Base-by-base conservation (phyloP, 163 green algal genomes). In the Volvox carteri region DNA sequence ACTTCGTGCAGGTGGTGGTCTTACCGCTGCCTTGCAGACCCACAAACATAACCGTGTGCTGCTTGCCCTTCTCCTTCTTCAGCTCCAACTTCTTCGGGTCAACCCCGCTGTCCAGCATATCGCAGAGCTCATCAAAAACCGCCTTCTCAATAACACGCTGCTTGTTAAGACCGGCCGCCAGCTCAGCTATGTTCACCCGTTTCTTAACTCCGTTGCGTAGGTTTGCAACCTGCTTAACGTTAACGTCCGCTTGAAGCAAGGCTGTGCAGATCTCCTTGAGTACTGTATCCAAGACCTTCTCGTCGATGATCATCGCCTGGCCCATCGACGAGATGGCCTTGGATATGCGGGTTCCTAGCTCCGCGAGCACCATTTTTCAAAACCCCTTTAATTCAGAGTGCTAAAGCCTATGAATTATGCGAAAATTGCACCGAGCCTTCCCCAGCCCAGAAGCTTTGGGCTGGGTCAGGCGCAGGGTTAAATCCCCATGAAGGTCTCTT, bases 1-100 rank as follows among this genome's bases (percentile, higher is more conserved):
- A 99, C 94, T 99, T 99, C 58, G 96, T 98, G 86, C 97, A 99
- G 4, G 98, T 99, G 14, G 98, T 99, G 30, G 98, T 99, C 92
- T 99, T 99, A 46, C 98, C 98, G 78, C 91, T 93, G 56, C 96
- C 96, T 91, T 99, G 97, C 90, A 99, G 94, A 1, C 98, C 98
- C 39, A 99, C 98, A 92, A 99, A 99, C 98, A 99, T 99, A 46
- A 99, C 96, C 16, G 99, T 93, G 81, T 96, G 97, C 11, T 96
- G 91, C 86, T 98, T 96, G 54, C 95, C 96, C 90, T 99, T 99
- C 85, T 98, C 98, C 90, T 99, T 99, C 84, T 98, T 98, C 19
- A 97, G 94, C 78, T 96, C 94, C 33, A 94, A 76, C 85, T 93
- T 92, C 52, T 91, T 94, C 8, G 88, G 91, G 44, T 95, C 88